phyloP scores from a whole-genome alignment of 345 rosid genomes.

The Passiflora organensis region DNA sequence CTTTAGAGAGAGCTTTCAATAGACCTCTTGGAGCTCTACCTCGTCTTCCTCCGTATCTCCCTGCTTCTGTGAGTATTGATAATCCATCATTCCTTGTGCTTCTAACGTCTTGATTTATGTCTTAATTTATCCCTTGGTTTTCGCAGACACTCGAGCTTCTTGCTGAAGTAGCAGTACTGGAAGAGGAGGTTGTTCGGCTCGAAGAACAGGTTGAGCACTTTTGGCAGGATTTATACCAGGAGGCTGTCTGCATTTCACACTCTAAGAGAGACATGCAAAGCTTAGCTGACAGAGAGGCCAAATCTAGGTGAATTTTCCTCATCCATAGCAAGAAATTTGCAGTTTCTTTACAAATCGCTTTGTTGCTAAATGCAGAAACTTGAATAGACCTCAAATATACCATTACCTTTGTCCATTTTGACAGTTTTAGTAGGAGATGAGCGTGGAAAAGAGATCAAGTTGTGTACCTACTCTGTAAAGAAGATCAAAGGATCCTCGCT shows the following conservation, averaged over 20 bases:
- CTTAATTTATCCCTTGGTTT: too few species aligned
- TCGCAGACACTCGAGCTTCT: constrained; percentile 74
- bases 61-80: constrained; percentile 58
- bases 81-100: neutral
- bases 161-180: constrained; percentile 93
- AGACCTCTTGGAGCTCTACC: constrained; percentile 93
- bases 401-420: too few species aligned
- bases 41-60: constrained; percentile 88
- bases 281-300: constrained; percentile 29
- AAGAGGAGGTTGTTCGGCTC: constrained; percentile 80
- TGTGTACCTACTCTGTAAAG: constrained; percentile 28
- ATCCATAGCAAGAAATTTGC: constrained; percentile 20
- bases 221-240: constrained; percentile 68
- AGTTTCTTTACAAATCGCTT: constrained; percentile 11
- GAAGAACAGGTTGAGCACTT: constrained; percentile 75
- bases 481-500: constrained; percentile 23
- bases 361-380: neutral
- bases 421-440: constrained; percentile 26
- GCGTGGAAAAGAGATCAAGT: constrained; percentile 41
- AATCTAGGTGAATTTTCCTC: constrained; percentile 19
- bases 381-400: neutral
- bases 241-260: constrained; percentile 55
- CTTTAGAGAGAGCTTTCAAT: constrained; percentile 76
- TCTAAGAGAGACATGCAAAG: constrained; percentile 40
- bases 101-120: neutral